phyloP scores from a whole-genome alignment of 1,284 basidiomycete genomes.

The Irpex sp. region DNA sequence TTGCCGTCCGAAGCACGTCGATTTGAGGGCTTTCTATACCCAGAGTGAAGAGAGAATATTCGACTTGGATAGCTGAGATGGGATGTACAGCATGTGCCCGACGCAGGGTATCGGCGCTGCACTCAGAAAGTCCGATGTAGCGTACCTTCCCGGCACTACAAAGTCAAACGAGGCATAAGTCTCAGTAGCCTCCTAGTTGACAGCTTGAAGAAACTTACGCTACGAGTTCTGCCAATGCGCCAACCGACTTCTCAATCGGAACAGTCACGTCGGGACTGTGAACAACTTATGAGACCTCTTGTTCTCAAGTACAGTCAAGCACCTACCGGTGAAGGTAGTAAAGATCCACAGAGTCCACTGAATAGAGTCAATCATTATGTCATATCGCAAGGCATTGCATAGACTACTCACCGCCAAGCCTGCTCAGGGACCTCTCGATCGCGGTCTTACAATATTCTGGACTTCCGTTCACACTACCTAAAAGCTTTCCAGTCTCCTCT shows the following conservation, averaged over 20 bases:
- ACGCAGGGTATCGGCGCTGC: constrained; percentile 36
- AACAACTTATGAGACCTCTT: constrained; percentile 11
- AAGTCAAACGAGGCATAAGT: background rate
- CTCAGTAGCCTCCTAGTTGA: background rate
- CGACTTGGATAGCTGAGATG: constrained; percentile 42
- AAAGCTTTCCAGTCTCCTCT: background rate
- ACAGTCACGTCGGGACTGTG: constrained; percentile 12
- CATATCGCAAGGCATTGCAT: constrained; percentile 31
- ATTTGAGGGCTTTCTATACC: constrained; percentile 29
- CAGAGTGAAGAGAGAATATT: constrained; percentile 42
- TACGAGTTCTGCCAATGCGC: constrained; percentile 48
- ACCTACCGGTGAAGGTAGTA: constrained; percentile 35
- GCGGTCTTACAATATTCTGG: constrained; percentile 30
- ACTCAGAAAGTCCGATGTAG: constrained; percentile 43
- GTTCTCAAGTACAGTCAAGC: background rate
- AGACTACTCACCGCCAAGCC: constrained; percentile 31
- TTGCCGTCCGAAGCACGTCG: constrained; percentile 27
- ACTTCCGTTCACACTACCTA: constrained; percentile 16
- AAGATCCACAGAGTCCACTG: constrained; percentile 34
- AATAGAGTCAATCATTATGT: constrained; percentile 10
- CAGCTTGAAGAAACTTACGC: constrained; percentile 31
- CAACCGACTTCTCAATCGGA: constrained; percentile 34
- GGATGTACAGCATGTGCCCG: constrained; percentile 39
- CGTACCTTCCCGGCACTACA: constrained; percentile 35
- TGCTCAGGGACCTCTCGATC: constrained; percentile 30